Conservation (phyloP, 1,284 basidiomycete species). For the Farysia itapuensis region DNA sequence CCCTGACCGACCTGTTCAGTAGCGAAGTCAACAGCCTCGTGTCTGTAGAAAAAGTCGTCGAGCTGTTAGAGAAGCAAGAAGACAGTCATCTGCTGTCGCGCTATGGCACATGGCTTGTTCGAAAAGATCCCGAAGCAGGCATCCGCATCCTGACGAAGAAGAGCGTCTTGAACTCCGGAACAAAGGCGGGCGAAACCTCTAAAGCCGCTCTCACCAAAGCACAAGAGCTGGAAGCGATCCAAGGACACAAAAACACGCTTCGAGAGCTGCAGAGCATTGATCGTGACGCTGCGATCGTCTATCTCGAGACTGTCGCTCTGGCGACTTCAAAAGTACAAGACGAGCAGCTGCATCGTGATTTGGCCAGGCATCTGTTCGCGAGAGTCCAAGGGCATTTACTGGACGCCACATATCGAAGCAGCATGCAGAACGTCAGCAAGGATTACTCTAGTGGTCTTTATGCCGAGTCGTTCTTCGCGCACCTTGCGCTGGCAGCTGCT, state of each 20-base stretch:
- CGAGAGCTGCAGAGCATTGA: constrained; percentile 31
- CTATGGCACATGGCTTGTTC: constrained; percentile 47
- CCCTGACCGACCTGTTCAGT: constrained; percentile 8
- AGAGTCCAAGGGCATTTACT: constrained; percentile 8
- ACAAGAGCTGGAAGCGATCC: constrained; percentile 22
- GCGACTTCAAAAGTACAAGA: constrained; percentile 28
- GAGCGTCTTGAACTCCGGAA: not conserved
- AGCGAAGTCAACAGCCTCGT: not conserved
- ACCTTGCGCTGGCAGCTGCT: constrained; percentile 38
- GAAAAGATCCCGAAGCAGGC: constrained; percentile 37
- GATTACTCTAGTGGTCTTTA: constrained; percentile 38
- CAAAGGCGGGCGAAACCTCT: constrained; percentile 1
- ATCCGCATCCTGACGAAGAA: constrained; percentile 32
- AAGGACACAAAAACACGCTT: constrained; percentile 26
- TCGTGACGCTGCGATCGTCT: constrained; percentile 35
- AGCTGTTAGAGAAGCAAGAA: constrained; percentile 5
- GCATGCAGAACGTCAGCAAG: constrained; percentile 8
- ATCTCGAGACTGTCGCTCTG: constrained; percentile 50
- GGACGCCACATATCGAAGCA: constrained; percentile 5
- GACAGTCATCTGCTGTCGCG: constrained; percentile 19
- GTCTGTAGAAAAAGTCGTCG: constrained; percentile 16
- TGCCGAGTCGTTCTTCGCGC: constrained; percentile 47
- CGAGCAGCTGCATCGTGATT: constrained; percentile 37
- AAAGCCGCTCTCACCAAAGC: constrained; percentile 6
- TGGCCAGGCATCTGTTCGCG: constrained; percentile 14